Evolutionary conservation across 306 rosid species (phyloP), one percentile per base, ranked within the genome.

Genomic region (Herpetospermum pedunculosum): DNA sequence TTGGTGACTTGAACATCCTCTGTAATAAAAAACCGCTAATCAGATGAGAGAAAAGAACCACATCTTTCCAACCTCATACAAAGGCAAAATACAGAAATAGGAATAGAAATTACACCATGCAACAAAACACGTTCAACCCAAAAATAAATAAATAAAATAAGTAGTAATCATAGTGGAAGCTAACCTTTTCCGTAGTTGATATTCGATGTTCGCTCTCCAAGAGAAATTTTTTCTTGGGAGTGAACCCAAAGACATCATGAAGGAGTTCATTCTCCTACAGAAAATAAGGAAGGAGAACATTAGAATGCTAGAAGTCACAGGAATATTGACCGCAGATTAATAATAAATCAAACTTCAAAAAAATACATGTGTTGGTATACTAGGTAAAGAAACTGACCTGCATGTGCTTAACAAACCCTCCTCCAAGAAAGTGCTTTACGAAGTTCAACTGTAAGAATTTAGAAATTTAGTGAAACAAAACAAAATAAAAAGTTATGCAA

Each of bases 331-430:
- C 6, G 35, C 43, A 11, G 12, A 41, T 26, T n/a, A 5, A 13
- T 29, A 63, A 77, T 18, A 34, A 62, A 62, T 18, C 25, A 2
- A 34, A 5, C 65, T 32, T 4, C 5, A 4, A 75, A 7, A 16
- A 44, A 28, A 18, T 15, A 32, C 12, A 25, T 15, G 48, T 13
- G 37, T 40, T 21, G 46, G n/a, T 43, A 44, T 57, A 63, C 74
- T 75, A 59, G 63, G 43, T 19, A 40, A 54, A 29, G 25, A 71
- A 74, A 70, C 84, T 74, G 65, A 94, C 98, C 98, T 88, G 98
- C 96, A 94, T 86, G 82, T 94, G 97, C 84, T 88, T 94, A 50
- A 87, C 71, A 73, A 94, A 94, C 29, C 98, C 98, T 79, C 96
- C 97, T 58, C 96, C 97, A 78, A 91, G 91, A 47, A 91, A 91